A percentile compares a stretch with the other conserved stretches of the same genome.
Conservation (phyloP, 2,329 filamentous ascomycete species). For the Ceratocystis colombiana region DNA sequence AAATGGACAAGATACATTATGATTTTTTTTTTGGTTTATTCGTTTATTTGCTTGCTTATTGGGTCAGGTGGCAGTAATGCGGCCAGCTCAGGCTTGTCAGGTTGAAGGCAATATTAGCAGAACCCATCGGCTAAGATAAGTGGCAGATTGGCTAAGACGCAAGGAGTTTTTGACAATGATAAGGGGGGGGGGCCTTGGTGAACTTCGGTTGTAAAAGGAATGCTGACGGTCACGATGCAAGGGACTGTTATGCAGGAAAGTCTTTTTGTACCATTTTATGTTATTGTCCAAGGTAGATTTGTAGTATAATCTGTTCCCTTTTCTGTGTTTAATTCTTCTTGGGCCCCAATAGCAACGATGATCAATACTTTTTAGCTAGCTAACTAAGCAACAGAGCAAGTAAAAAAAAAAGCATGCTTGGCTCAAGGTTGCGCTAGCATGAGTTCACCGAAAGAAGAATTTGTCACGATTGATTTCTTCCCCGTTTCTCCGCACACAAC, state of each 20-base stretch:
- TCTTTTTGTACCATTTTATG: constrained; percentile 12
- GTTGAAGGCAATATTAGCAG: background rate
- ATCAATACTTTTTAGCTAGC: too few relatives aligned
- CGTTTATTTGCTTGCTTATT: background rate
- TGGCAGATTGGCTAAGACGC: constrained; percentile 4
- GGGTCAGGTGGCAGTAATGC: background rate
- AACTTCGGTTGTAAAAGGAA: constrained; percentile 1
- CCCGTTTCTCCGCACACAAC: background rate
- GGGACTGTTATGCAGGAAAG: background rate
- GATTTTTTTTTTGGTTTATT: background rate
- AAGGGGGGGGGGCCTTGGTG: background rate
- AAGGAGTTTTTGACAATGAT: constrained; percentile 6
- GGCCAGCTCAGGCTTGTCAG: background rate
- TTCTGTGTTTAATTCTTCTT: too few relatives aligned
- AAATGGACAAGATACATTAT: background rate
- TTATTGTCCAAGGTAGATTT: background rate
- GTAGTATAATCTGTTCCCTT: too few relatives aligned
- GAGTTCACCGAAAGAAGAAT: too few relatives aligned
- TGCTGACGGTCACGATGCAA: background rate
- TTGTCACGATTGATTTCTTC: background rate
- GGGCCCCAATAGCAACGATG: too few relatives aligned
- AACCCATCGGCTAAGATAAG: background rate
- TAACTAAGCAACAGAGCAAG: too few relatives aligned
- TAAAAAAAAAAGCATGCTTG: too few relatives aligned
- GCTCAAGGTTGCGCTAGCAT: too few relatives aligned